A percentile compares a stretch with the other conserved stretches of the same genome.
These are phyloP conservation scores for Tylopilus cervinicoccineus DNA, from an alignment of 768 basidiomycete species.

Conservation along the genomic window DNA sequence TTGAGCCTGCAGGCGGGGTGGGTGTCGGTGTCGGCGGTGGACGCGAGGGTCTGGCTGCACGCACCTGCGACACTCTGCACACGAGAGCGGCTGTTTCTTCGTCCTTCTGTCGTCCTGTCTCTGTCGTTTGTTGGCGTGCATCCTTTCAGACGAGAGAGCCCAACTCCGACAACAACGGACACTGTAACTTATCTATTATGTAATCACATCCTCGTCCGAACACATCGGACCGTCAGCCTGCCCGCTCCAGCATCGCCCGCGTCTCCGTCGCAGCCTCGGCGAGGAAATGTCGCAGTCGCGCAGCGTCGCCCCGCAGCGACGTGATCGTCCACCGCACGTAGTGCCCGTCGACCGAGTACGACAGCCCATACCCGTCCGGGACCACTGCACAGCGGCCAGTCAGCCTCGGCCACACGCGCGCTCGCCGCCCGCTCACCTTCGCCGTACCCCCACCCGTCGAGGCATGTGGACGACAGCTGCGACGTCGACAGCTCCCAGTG, in stretches of 20 bases:
- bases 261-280: constrained; percentile 80
- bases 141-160: constrained; percentile 5
- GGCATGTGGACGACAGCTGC: constrained; percentile 72
- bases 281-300: constrained; percentile 62
- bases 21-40: too few relatives aligned
- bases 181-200: constrained; percentile 22
- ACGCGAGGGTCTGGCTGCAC: too few relatives aligned
- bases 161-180: constrained; percentile 27
- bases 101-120: constrained; percentile 33
- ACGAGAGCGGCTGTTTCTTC: constrained; percentile 49
- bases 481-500: constrained; percentile 96
- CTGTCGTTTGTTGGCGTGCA: constrained; percentile 39
- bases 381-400: constrained; percentile 63
- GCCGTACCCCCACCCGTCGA: constrained; percentile 97
- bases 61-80: constrained; percentile 60
- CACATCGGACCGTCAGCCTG: constrained; percentile 33
- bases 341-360: constrained; percentile 83
- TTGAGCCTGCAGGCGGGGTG: constrained; percentile 36
- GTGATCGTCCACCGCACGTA: constrained; percentile 93
- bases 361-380: constrained; percentile 85
- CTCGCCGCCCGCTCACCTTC: constrained; percentile 53
- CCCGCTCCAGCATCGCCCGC: constrained; percentile 70
- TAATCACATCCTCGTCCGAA: constrained; percentile 23
- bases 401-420: constrained; percentile 6
- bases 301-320: constrained; percentile 52